These are phyloP conservation scores for Aureobasidium sp. DNA, from an alignment of 2,329 filamentous ascomycete species.

Conservation along the genomic window DNA sequence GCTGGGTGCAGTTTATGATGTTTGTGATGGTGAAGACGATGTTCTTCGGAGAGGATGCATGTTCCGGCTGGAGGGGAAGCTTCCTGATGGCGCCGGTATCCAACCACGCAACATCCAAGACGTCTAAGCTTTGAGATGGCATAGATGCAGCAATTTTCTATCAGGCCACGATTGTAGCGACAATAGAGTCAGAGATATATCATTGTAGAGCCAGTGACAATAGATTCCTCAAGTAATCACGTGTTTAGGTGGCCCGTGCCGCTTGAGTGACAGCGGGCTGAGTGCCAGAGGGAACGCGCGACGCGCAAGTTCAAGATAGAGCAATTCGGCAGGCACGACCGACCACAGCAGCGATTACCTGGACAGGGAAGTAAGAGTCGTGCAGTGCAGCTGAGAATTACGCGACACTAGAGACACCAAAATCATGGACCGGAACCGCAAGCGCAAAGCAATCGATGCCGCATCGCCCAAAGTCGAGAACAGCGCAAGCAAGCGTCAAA, in stretches of 20 bases:
- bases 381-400: neutral
- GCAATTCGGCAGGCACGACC: neutral
- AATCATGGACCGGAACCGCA: conserved; percentile 18
- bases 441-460: conserved; percentile 15
- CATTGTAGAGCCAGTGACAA: neutral
- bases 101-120: neutral
- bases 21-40: neutral
- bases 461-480: conserved; percentile 13
- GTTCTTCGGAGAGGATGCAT: neutral
- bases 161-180: no score
- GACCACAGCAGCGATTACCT: neutral
- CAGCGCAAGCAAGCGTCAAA: conserved; percentile 17
- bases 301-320: conserved; percentile 1
- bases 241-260: neutral
- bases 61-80: neutral
- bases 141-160: neutral
- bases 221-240: neutral
- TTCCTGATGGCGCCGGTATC: neutral
- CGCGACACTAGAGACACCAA: conserved; percentile 1
- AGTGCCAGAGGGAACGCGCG: neutral
- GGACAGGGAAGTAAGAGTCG: neutral
- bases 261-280: neutral
- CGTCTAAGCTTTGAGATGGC: neutral
- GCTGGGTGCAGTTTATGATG: neutral
- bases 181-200: neutral